Percentiles rank a stretch among this genome's conserved stretches.
Evolutionary conservation across 2,329 filamentous ascomycete genomes (phyloP).

Genomic region (Aspergillus unguis): DNA sequence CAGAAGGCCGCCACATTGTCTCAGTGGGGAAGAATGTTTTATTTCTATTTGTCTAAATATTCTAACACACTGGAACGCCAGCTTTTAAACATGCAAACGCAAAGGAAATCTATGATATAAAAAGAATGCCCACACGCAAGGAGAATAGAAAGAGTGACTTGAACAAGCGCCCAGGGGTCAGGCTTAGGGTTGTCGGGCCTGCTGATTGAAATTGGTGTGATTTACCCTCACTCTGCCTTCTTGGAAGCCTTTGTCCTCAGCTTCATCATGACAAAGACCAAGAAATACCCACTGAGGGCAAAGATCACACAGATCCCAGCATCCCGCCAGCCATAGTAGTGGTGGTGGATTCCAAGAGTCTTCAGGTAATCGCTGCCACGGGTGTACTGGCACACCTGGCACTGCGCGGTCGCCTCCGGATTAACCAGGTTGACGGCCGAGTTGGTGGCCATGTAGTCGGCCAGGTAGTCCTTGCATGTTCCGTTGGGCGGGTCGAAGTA

Average conservation of each 20-base stretch:
- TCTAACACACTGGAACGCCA: too few species aligned
- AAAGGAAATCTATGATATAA: too few species aligned
- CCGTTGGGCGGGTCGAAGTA: conserved; percentile 41
- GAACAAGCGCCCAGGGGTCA: too few species aligned
- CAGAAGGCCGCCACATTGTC: too few species aligned
- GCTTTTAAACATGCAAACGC: too few species aligned
- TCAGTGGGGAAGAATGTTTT: too few species aligned
- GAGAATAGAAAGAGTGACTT: too few species aligned
- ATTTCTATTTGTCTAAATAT: too few species aligned
- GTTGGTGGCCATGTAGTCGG: conserved; percentile 46
- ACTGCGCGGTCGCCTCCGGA: conserved; percentile 54
- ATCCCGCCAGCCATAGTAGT: conserved; percentile 66
- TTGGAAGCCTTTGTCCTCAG: conserved; percentile 37
- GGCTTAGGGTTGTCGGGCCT: too few species aligned
- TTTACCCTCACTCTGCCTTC: conserved; percentile 28
- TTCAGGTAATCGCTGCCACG: conserved; percentile 58
- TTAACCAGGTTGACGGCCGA: conserved; percentile 55
- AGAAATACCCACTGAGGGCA: conserved; percentile 52
- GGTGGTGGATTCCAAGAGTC: conserved; percentile 58
- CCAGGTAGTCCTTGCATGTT: conserved; percentile 58
- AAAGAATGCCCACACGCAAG: too few species aligned
- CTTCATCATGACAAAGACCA: conserved; percentile 45
- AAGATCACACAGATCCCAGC: conserved; percentile 59
- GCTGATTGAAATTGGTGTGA: too few species aligned
- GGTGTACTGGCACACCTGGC: conserved; percentile 60